phyloP scores from a whole-genome alignment of 192 early-diverging fungal genomes.

The Backusella mclennaniae region DNA sequence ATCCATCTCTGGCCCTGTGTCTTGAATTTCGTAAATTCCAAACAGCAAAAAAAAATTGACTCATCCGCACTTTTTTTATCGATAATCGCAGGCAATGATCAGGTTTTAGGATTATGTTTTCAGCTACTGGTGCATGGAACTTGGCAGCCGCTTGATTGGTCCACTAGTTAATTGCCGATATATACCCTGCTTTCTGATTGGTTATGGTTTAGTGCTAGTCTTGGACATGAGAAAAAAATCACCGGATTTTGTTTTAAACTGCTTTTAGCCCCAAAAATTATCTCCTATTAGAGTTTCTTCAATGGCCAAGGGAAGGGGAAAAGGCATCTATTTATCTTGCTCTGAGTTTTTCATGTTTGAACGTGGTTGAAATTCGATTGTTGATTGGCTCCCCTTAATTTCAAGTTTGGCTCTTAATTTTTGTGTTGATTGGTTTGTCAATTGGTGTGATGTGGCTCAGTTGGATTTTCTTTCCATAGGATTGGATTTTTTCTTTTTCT shows the following conservation, averaged over 20 bases:
- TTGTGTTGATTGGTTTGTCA: background rate
- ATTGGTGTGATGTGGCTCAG: background rate
- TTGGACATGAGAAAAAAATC: background rate
- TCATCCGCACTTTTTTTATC: background rate
- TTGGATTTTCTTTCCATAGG: background rate
- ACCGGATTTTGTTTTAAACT: background rate
- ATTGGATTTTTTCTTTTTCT: background rate
- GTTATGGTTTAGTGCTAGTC: background rate
- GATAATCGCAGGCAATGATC: background rate
- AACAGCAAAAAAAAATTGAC: background rate
- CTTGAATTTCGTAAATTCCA: conserved; percentile 2
- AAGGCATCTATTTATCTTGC: background rate
- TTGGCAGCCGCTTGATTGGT: background rate
- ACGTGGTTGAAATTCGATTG: background rate
- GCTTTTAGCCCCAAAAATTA: background rate
- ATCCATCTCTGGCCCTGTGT: background rate
- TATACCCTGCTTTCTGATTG: background rate
- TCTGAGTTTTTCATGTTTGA: background rate
- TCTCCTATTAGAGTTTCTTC: background rate
- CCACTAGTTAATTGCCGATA: background rate
- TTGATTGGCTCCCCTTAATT: background rate
- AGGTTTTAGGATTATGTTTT: background rate
- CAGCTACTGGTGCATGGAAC: background rate
- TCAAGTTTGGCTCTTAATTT: background rate
- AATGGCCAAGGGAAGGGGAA: background rate